These are phyloP conservation scores for Hymenoscyphus infarciens DNA, from an alignment of 2,329 filamentous ascomycete species.

Conservation along the genomic window DNA sequence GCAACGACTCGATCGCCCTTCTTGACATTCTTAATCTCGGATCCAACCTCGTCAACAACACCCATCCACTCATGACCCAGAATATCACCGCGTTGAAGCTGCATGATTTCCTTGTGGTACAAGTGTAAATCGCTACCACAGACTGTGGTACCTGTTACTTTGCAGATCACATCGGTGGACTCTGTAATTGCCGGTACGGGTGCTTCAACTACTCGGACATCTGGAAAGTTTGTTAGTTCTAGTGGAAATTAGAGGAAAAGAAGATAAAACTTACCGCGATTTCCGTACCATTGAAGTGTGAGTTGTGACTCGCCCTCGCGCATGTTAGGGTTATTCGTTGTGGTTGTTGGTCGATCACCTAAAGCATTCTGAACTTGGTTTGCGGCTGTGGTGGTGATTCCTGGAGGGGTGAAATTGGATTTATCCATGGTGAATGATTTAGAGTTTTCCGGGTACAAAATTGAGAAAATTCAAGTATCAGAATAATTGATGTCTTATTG, in stretches of 20 bases:
- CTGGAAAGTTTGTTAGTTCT: conserved; percentile 2
- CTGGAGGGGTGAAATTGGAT: conserved; percentile 16
- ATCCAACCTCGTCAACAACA: conserved; percentile 54
- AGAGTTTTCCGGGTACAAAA: background rate
- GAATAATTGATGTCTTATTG: too few species aligned
- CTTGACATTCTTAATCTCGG: conserved; percentile 44
- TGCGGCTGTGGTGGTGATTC: conserved; percentile 20
- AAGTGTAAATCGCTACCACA: conserved; percentile 36
- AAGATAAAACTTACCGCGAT: conserved; percentile 11
- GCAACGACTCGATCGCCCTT: conserved; percentile 58
- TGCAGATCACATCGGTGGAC: conserved; percentile 31
- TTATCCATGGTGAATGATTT: conserved; percentile 1
- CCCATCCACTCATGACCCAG: conserved; percentile 64
- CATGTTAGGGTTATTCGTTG: conserved; percentile 15
- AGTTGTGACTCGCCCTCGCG: conserved; percentile 15
- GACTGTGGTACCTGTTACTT: conserved; percentile 34
- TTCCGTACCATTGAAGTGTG: conserved; percentile 20
- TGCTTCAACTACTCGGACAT: conserved; percentile 23
- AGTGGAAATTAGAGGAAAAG: background rate
- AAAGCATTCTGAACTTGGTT: conserved; percentile 18
- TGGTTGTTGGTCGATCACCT: conserved; percentile 19
- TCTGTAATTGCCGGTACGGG: conserved; percentile 32
- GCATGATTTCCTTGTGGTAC: conserved; percentile 38
- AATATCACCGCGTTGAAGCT: conserved; percentile 48
- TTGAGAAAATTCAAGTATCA: too few species aligned